Conservation (phyloP, 2,329 filamentous ascomycete genomes). For the Leptographium lundbergii region DNA sequence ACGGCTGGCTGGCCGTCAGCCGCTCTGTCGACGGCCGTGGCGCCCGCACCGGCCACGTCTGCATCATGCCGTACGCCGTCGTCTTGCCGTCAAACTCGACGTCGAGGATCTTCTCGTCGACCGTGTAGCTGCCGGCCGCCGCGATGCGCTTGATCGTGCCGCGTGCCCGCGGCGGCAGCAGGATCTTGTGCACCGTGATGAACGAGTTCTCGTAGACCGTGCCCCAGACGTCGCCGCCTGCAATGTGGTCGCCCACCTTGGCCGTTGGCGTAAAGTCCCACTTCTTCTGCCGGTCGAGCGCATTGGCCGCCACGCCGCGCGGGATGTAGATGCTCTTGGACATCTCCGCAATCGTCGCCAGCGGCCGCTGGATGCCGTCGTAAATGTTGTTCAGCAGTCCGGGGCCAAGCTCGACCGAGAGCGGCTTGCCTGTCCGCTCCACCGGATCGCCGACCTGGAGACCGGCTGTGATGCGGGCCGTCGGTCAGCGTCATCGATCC, state of each 20-base stretch:
- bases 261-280: conserved; percentile 89
- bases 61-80: conserved; percentile 95
- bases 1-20: conserved; percentile 75
- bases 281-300: conserved; percentile 81
- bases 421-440: conserved; percentile 76
- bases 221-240: conserved; percentile 92
- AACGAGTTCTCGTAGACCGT: conserved; percentile 93
- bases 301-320: conserved; percentile 77
- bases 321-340: conserved; percentile 94
- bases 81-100: conserved; percentile 96
- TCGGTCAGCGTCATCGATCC: background rate
- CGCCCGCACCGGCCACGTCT: conserved; percentile 94
- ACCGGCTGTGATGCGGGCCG: conserved; percentile 47
- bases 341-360: conserved; percentile 66
- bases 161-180: conserved; percentile 78
- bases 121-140: conserved; percentile 82
- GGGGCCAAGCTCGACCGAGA: conserved; percentile 93
- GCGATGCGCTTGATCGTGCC: conserved; percentile 89
- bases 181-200: conserved; percentile 82
- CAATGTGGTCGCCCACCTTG: conserved; percentile 95
- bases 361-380: conserved; percentile 94
- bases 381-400: conserved; percentile 98
- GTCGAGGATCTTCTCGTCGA: conserved; percentile 87
- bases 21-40: conserved; percentile 88
- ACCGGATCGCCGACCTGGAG: conserved; percentile 95